Evolutionary conservation across 2,329 filamentous ascomycete species (phyloP), one percentile per base, ranked within the genome.

Genomic region (Orbilia brochopaga): DNA sequence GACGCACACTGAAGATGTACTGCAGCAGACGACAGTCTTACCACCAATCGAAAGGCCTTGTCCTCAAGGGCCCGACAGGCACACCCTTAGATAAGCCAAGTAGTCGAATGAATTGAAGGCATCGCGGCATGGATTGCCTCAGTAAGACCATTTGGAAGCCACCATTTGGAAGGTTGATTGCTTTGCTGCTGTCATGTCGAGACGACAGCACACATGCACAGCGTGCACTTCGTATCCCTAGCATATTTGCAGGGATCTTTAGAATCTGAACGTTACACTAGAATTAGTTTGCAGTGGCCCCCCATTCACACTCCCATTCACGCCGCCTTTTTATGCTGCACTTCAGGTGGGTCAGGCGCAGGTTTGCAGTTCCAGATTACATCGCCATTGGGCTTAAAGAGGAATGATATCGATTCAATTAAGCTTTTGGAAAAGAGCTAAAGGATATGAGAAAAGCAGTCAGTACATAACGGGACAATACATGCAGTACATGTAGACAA

Each of bases 11-110:
- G 62, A 63, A 58, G 65, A 56, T 55, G 19, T 53, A 24, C 40
- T 32, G 21, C 10, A 44, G 23, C 11, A 24, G 21, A 48, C 56
- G 42, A 46, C 48, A 51, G 37, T 27, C 32, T 35, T 24, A 27
- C 52, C 32, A 37, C 64, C 64, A 69, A 69, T 69, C 27, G 46
- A 21, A 21, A 44, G 46, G 54, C 58, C 58, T 58, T 48, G 58
- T 59, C 52, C 37, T 51, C 40, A 8, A 58, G 51, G 17, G 55
- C 24, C 21, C 21, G 55, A 55, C 48, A 60, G 48, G 53, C 23
- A 19, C 52, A 61, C 30, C 42, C 21, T 55, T 60, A 61, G 63
- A 67, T 67, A 60, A 60, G 55, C 63, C 60, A 40, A 42, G 15
- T 30, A 37, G 32, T 32, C 27, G 3, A 32, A 37, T 19, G 35